Base-by-base conservation (phyloP, 1,139 yeast genomes). In the Suhomyces ambrosiae region DNA sequence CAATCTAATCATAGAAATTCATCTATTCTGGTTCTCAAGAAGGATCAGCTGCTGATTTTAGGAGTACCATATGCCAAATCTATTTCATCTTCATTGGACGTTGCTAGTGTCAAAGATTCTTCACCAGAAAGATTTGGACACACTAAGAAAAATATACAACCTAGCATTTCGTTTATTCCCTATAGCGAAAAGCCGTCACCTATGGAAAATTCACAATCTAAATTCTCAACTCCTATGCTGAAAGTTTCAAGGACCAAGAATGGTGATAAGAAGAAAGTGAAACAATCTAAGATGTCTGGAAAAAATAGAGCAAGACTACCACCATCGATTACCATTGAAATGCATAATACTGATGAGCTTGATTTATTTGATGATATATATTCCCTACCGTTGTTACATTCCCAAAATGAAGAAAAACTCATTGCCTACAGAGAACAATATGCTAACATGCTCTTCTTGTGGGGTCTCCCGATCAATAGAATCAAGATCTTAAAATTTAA, bases 381-480 rank as follows among this genome's bases (percentile, higher is more conserved):
- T 35, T 63, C 74, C 2, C 58, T 64, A 29, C 60, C 76, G 2
- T 59, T 82, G 30, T 60, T 85, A 31, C 74, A 72, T 35, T 60
- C 76, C 4, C 68, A 71, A 18, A 74, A 76, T 36, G 68, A 66
- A 18, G 61, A 56, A 1, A 73, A 72, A 42, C 69, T 77, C 42
- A 62, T 65, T 35, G 50, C 58, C 10, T 86, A 85, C 56, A 64
- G 96, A 28, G 72, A 75, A 22, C 84, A 81, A 44, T 90, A 90
- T 58, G 92, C 97, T 0, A 78, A 83, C n/a, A 73, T 89, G 58
- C 65, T 90, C 16, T 87, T 77, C 50, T 61, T 75, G 27, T 90
- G 97, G 97, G 94, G 92, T 0, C 68, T 89, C 19, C 87, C 89
- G 0, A 74, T 86, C 13, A 79, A 82, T 48, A 63, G 96, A 25